A percentile compares a stretch with the other conserved stretches of the same genome.
phyloP scores from a whole-genome alignment of 257 asterid species.

The Catharanthus roseus region DNA sequence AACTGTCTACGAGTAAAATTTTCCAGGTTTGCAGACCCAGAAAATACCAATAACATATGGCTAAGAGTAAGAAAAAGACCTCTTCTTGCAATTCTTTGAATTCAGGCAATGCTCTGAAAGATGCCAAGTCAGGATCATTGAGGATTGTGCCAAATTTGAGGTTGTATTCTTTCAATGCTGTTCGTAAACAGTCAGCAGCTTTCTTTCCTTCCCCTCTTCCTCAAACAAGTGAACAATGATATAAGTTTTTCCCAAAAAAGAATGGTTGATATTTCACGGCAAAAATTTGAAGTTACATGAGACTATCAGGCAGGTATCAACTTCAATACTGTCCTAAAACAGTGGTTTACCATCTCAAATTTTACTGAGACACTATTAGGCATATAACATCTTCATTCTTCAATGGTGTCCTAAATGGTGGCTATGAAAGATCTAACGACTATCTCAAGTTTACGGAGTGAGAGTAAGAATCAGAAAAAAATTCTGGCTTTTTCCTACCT shows the following conservation, averaged over 20 bases:
- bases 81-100: constrained; percentile 94
- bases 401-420: background rate
- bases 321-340: background rate
- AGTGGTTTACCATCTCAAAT: background rate
- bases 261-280: background rate
- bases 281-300: background rate
- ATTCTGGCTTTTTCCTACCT: constrained; percentile 33
- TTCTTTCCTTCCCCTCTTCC: constrained; percentile 84
- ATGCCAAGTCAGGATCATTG: constrained; percentile 96
- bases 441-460: background rate
- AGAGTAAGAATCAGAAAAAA: background rate
- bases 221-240: constrained; percentile 32
- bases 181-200: constrained; percentile 85
- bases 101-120: constrained; percentile 88
- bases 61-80: constrained; percentile 40
- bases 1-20: background rate
- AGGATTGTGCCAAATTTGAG: constrained; percentile 88
- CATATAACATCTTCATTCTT: background rate
- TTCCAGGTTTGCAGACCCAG: constrained; percentile 3
- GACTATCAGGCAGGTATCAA: background rate
- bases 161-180: constrained; percentile 79
- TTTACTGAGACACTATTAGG: background rate
- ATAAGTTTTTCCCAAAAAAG: constrained; percentile 19
- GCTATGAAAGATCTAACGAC: background rate
- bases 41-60: background rate